These are phyloP conservation scores for Oryza glaberrima DNA, from an alignment of 176 grass and related monocot genomes.

Conservation along the genomic window DNA sequence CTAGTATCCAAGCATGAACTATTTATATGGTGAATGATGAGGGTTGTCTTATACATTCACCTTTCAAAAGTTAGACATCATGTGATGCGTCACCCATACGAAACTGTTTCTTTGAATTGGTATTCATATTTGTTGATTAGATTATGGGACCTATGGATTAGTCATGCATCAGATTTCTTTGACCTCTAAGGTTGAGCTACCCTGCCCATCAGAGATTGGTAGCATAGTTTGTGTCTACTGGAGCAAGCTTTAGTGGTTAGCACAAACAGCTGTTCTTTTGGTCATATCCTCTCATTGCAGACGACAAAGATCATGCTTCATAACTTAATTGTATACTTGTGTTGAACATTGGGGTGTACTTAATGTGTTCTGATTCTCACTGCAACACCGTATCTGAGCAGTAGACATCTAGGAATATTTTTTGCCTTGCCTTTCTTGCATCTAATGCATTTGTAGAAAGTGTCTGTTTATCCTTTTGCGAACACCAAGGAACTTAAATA, in stretches of 20 bases:
- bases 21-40: constrained; percentile 50
- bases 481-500: not conserved
- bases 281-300: not conserved
- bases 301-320: constrained; percentile 1
- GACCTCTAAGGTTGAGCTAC: not conserved
- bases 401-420: not conserved
- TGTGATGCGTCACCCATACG: not conserved
- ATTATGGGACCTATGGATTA: not conserved
- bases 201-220: not conserved
- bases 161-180: not conserved
- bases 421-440: not conserved
- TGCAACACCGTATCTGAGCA: constrained; percentile 9
- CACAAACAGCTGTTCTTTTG: constrained; percentile 10
- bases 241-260: constrained; percentile 2
- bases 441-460: not conserved
- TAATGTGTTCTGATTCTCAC: not conserved
- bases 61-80: constrained; percentile 50
- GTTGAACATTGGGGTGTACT: constrained; percentile 18
- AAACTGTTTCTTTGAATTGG: not conserved
- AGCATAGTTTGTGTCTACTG: constrained; percentile 1
- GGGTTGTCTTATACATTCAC: constrained; percentile 51
- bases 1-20: constrained; percentile 13
- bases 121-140: constrained; percentile 27
- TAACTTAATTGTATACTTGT: not conserved
- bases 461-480: not conserved